These are phyloP conservation scores for Nymphaea thermarum DNA, from an alignment of 164 flowering plant species.

Conservation along the genomic window DNA sequence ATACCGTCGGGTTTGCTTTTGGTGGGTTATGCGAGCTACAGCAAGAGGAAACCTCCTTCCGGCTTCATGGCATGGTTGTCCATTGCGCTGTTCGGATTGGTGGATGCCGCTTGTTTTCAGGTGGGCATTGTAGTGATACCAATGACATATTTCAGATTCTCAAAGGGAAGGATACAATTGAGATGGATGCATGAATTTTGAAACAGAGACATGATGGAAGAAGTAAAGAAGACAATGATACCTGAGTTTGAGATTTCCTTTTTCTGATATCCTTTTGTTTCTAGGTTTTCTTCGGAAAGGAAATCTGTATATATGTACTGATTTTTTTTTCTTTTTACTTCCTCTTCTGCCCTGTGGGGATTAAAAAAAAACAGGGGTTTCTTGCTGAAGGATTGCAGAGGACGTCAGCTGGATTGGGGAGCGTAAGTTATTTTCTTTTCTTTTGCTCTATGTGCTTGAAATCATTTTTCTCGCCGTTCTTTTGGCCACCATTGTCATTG, in stretches of 20 bases:
- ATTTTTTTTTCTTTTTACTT: too few relatives aligned
- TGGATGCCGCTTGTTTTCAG: conserved; percentile 94
- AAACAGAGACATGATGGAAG: too few relatives aligned
- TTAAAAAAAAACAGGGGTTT: conserved; percentile 48
- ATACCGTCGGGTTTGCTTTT: conserved; percentile 70
- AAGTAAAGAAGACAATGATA: too few relatives aligned
- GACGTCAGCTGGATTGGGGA: conserved; percentile 95
- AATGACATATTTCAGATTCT: background rate
- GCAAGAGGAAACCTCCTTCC: conserved; percentile 49
- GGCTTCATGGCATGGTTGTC: conserved; percentile 77
- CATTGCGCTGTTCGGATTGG: conserved; percentile 54
- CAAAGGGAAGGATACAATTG: background rate
- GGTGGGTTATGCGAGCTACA: conserved; percentile 43
- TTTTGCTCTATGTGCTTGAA: background rate
- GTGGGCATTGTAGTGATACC: conserved; percentile 16
- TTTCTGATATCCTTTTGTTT: background rate
- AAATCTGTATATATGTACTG: too few relatives aligned
- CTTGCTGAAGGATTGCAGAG: conserved; percentile 88
- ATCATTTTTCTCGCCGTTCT: background rate
- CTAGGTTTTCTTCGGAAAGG: too few relatives aligned
- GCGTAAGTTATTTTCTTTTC: conserved; percentile 35
- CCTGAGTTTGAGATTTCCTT: background rate
- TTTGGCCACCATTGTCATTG: background rate
- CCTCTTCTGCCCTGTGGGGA: too few relatives aligned
- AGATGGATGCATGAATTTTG: too few relatives aligned